Base-by-base conservation (phyloP, 805 yeast genomes). In the Yarrowia sp. region DNA sequence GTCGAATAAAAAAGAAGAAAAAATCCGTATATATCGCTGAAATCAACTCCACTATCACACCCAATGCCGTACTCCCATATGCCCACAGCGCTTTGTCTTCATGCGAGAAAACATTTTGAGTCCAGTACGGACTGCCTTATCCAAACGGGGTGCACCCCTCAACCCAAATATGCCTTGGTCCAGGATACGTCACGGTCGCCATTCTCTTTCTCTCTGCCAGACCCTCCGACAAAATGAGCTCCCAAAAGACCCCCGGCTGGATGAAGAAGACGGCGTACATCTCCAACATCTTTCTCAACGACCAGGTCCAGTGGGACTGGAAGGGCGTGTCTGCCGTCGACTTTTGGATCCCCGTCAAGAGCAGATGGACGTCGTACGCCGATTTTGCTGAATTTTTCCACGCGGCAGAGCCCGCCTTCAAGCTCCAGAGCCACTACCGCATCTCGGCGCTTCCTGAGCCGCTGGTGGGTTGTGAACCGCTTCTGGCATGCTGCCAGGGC, bases 261-360 rank as follows among this genome's bases (percentile, higher is more conserved):
- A 47, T 47, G 55, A 31, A 31, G 10, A 47, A 47, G 18, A 47
- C 55, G 8, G 55, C 55, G 29, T 47, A 47, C 12, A n/a, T 47
- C 4, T 47, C 32, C 38, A 47, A 47, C 29, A 9, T 21, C 10
- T 47, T 31, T 9, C 27, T 21, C 18, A 21, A 19, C n/a, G 55
- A 31, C 25, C 25, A 46, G 4, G 36, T n/a, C 27, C 36, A 47
- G 25, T 47, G 55, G 55, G 55, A 47, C 29, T 47, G 55, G 55
- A 31, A 32, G 19, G 55, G 55, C 0, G 33, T 22, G 3, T 47
- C 55, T n/a, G 22, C 38, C 1, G 55, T 47, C 8, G 29, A 31
- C 14, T 47, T 47, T 31, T 47, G 36, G 38, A 47, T 32, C 8
- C 38, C 55, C 6, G 29, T 21, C 9, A 24, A 24, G 5, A 31